Conservation (phyloP, 352 stramenopile genomes). For the Pythium scleroteichum region DNA sequence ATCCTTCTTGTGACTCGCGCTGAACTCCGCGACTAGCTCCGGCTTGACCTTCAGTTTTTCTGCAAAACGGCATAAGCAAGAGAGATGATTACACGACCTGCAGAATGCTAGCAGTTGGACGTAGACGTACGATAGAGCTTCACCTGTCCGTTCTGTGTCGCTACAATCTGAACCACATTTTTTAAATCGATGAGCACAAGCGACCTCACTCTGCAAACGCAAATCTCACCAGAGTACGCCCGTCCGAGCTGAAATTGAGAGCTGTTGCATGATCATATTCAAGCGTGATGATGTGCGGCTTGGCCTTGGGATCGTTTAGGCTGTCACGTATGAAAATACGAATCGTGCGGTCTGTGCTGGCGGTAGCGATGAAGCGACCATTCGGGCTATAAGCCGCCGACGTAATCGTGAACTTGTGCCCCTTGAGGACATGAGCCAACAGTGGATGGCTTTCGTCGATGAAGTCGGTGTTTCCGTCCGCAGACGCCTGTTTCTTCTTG, state of each 20-base stretch:
- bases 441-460: slow-evolving; percentile 38
- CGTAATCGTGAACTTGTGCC: slow-evolving; percentile 73
- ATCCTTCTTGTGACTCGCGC: slow-evolving; percentile 66
- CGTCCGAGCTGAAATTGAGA: slow-evolving; percentile 76
- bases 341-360: slow-evolving; percentile 74
- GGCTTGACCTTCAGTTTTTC: slow-evolving; percentile 79
- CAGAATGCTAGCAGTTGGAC: slow-evolving; percentile 57
- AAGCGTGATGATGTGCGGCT: slow-evolving; percentile 64
- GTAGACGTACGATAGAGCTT: slow-evolving; percentile 61
- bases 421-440: slow-evolving; percentile 54
- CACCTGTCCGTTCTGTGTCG: slow-evolving; percentile 64
- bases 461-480: slow-evolving; percentile 15
- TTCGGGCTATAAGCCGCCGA: slow-evolving; percentile 74
- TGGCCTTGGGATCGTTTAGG: slow-evolving; percentile 61
- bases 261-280: slow-evolving; percentile 81
- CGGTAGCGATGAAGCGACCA: slow-evolving; percentile 72
- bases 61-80: slow-evolving; percentile 20
- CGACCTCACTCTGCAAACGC: neutral
- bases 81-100: slow-evolving; percentile 39
- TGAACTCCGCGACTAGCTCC: slow-evolving; percentile 65
- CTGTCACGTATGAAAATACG: slow-evolving; percentile 68
- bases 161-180: slow-evolving; percentile 42
- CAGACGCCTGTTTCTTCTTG: slow-evolving; percentile 53
- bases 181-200: neutral
- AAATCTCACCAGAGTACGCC: slow-evolving; percentile 51